phyloP scores from a whole-genome alignment of 2,329 filamentous ascomycete genomes.

The Fusarium sp. region DNA sequence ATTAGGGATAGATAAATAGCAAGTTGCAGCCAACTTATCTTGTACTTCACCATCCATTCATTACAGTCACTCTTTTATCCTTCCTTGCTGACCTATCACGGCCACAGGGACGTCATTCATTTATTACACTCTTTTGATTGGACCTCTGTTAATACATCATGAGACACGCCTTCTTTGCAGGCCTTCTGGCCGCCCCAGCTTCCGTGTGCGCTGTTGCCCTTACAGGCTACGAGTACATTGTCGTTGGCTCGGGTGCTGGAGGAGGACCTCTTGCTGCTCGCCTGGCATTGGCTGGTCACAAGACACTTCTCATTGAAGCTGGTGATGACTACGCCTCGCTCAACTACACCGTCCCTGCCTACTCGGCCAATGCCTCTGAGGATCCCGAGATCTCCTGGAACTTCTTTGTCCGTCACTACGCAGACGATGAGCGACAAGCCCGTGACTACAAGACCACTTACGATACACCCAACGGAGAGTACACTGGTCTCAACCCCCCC shows the following conservation, averaged over 20 bases:
- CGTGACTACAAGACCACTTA: slow-evolving; percentile 71
- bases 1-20: background rate
- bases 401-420: slow-evolving; percentile 73
- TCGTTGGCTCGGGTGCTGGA: slow-evolving; percentile 71
- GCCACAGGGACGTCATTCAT: slow-evolving; percentile 3
- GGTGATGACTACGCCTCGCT: slow-evolving; percentile 67
- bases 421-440: slow-evolving; percentile 62
- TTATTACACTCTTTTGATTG: background rate
- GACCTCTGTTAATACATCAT: slow-evolving; percentile 8
- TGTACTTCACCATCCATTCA: background rate
- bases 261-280: slow-evolving; percentile 69
- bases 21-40: background rate
- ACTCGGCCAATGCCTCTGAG: slow-evolving; percentile 65
- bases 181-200: slow-evolving; percentile 25
- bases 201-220: slow-evolving; percentile 35
- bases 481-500: slow-evolving; percentile 59
- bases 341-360: slow-evolving; percentile 66
- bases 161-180: slow-evolving; percentile 28
- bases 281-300: slow-evolving; percentile 69
- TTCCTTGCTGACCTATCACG: background rate
- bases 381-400: slow-evolving; percentile 69
- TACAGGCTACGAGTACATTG: slow-evolving; percentile 64
- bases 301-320: slow-evolving; percentile 70
- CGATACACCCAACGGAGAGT: slow-evolving; percentile 62
- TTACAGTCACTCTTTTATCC: background rate